Evolutionary conservation across 1,139 yeast species (phyloP), one percentile per base, ranked within the genome.

Genomic region (Meyerozyma guilliermondii): DNA sequence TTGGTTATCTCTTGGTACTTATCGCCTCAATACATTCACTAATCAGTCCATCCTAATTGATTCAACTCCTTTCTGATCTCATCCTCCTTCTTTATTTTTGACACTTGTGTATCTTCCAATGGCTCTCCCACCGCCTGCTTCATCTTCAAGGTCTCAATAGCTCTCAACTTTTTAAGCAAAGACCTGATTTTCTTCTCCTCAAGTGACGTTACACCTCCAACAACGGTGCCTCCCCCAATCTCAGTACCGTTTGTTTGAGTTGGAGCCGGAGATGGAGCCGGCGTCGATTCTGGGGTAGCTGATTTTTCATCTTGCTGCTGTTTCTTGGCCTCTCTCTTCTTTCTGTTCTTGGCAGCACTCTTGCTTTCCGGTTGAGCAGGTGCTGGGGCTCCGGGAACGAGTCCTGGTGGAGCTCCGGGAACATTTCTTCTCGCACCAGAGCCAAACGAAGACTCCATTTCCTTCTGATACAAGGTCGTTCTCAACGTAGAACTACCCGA

Each of bases 111-210:
- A 57, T 85, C 96, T 66, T 92, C 98, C 51, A 92, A 76, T 48
- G 81, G 74, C 51, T 89, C 97, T 40, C 95, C 95, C 41, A 71
- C 72, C 16, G 87, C 87, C 65, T 87, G 92, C 59, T 91, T 86
- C 74, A 79, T 79, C 64, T 91, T 91, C 56, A 94, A 77, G 41
- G 81, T 82, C 62, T 91, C 96, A 52, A 92, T 92, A 11, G 98
- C 98, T 58, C 98, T 79, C 51, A 92, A 76, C 66, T 94, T 94
- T 71, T 92, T 92, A 63, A 91, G 75, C 59, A 92, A 76, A 22
- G 95, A 83, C 60, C 98, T 80, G 51, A 88, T 83, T 66, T 89
- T 89, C 74, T 91, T 92, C 54, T 92, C 98, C 65, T 91, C 97
- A 55, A 83, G 66, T 9, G 86, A 76, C 40, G 75, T 71, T 37